Percentiles rank a stretch among this genome's conserved stretches.
Evolutionary conservation across 108 stramenopile genomes (phyloP).

Genomic region (Hondaea fermentalgiana): DNA sequence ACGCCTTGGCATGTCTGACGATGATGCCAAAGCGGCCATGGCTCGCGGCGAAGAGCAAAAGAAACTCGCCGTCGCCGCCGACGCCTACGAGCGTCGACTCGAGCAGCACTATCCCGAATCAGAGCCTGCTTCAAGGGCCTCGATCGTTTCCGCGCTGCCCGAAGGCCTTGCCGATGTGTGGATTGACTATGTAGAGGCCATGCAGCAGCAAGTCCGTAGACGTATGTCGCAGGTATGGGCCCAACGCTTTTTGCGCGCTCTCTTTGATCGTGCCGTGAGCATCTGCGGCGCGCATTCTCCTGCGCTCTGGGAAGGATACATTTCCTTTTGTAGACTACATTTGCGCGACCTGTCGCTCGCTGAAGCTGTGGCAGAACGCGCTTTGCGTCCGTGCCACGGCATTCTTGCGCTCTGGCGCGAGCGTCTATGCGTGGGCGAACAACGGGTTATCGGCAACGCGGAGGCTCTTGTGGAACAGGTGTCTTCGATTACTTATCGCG

Average conservation of each 20-base stretch:
- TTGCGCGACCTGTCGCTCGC: background rate
- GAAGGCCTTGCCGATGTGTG: background rate
- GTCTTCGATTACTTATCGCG: background rate
- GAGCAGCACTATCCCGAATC: background rate
- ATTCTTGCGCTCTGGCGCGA: background rate
- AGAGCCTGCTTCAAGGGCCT: background rate
- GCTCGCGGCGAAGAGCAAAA: background rate
- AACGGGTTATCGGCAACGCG: background rate
- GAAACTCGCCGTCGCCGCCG: background rate
- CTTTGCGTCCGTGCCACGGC: background rate
- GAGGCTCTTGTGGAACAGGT: background rate
- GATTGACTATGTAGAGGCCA: background rate
- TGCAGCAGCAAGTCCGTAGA: background rate
- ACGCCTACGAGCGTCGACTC: background rate
- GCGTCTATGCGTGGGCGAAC: background rate
- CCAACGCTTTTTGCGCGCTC: background rate
- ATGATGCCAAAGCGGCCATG: background rate
- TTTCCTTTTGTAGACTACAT: background rate
- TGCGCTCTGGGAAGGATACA: background rate
- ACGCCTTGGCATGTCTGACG: background rate
- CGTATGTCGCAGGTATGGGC: background rate
- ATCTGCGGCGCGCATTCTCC: background rate
- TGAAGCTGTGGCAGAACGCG: background rate
- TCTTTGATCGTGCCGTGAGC: background rate
- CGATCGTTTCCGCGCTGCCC: background rate